Base-by-base conservation (phyloP, 306 rosid genomes). In the Abrus precatorius region DNA sequence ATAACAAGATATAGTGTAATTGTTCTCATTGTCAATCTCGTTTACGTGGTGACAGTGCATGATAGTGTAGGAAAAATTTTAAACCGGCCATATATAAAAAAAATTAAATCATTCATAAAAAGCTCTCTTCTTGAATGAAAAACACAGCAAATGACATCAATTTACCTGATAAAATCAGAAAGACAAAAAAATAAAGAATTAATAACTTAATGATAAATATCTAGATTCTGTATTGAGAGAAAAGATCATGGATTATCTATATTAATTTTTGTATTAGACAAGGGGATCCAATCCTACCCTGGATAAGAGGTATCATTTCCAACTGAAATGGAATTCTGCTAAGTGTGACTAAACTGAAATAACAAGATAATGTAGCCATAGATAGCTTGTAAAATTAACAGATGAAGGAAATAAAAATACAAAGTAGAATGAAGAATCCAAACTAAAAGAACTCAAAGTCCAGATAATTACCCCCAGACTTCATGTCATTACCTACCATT, bases 361-460 rank as follows among this genome's bases (percentile, higher is more conserved):
- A 85, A 76, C 83, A 77, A 64, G 80, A 73, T 63, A 76, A 57
- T 61, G 81, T 72, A 82, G 69, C 54, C 20, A 20, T 20, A 20
- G 20, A 20, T 20, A 20, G 20, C 20, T 4, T 70, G 40, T 14
- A 61, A 80, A 82, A 80, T 74, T 75, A 74, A 75, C 62, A n/a
- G 32, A 82, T 49, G 59, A 79, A 54, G 38, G 69, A 66, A 80
- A 73, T 50, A 87, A 88, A 20, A 84, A 80, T 80, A 78, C 82
- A 73, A 83, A 67, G 64, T 80, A 62, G 70, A 85, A 77, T 60
- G 74, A 80, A 75, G 54, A 14, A 78, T 85, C 80, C 81, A 80
- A 84, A 85, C 91, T 92, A 94, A 76, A 94, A 94, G 93, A 94
- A 94, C 92, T 94, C 97, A 69, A 94, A 94, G 84, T 94, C 97